phyloP scores from a whole-genome alignment of 2,329 filamentous ascomycete species.

The Colletotrichum sp. region DNA sequence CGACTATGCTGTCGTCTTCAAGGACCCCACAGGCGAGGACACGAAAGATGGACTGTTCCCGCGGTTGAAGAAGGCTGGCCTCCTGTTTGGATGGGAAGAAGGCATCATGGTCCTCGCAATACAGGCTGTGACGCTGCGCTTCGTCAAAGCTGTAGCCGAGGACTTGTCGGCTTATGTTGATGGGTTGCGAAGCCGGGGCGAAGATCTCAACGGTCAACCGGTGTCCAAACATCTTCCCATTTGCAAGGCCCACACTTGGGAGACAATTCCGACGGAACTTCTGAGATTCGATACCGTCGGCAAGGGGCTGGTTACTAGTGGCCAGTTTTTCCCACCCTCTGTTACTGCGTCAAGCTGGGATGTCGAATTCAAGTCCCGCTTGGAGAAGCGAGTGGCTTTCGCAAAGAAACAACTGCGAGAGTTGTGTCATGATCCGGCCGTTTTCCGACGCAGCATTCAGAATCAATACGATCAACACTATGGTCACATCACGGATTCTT shows the following conservation, averaged over 20 bases:
- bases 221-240: not conserved
- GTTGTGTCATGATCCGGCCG: not conserved
- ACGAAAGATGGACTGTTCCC: not conserved
- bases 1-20: not conserved
- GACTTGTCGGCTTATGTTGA: not conserved
- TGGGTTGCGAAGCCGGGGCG: not conserved
- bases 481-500: not conserved
- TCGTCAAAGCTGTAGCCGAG: not conserved
- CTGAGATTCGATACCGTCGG: not conserved
- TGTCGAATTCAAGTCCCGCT: not conserved
- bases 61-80: not conserved
- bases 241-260: not conserved
- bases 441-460: not conserved
- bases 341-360: not conserved
- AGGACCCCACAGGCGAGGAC: not conserved
- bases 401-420: not conserved
- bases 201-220: not conserved
- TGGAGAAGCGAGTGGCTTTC: not conserved
- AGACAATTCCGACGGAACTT: not conserved
- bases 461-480: not conserved
- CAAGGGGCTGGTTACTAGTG: not conserved
- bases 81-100: conserved; percentile 2
- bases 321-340: not conserved
- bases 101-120: conserved; percentile 1
- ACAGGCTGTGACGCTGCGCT: not conserved